Evolutionary conservation across 345 rosid species (phyloP).

Genomic region (Conringia planisiliqua): DNA sequence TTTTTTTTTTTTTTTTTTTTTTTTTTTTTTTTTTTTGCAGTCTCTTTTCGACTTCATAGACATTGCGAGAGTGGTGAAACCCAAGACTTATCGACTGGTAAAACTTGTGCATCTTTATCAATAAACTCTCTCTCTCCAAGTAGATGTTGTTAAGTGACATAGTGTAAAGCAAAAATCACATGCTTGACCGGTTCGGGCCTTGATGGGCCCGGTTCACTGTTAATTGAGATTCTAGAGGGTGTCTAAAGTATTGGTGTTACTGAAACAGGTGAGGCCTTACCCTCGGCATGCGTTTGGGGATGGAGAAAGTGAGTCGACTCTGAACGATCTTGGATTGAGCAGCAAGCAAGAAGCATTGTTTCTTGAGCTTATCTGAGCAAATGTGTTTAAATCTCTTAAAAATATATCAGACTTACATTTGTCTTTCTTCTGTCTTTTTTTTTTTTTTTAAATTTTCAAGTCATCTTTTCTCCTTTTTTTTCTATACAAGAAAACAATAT

Average conservation of each 20-base stretch:
- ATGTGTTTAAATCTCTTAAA: not conserved
- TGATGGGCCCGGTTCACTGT: not conserved
- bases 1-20: too few relatives aligned
- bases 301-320: constrained; percentile 59
- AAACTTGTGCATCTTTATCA: not conserved
- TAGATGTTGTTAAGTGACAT: not conserved
- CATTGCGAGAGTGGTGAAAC: constrained; percentile 77
- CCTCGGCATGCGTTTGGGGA: constrained; percentile 90
- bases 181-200: not conserved
- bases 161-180: not conserved
- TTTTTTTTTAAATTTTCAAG: not conserved
- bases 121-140: not conserved
- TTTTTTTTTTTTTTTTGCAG: too few relatives aligned
- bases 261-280: constrained; percentile 92
- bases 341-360: constrained; percentile 97
- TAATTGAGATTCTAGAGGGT: not conserved
- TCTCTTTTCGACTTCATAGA: constrained; percentile 91
- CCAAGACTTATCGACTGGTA: constrained; percentile 93
- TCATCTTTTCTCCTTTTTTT: not conserved
- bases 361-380: constrained; percentile 69
- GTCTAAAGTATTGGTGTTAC: constrained; percentile 9
- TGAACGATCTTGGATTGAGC: constrained; percentile 83
- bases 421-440: not conserved
- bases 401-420: not conserved
- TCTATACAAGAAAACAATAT: constrained; percentile 1